phyloP scores from a whole-genome alignment of 1,284 basidiomycete genomes.

The Naganishia cerealis region DNA sequence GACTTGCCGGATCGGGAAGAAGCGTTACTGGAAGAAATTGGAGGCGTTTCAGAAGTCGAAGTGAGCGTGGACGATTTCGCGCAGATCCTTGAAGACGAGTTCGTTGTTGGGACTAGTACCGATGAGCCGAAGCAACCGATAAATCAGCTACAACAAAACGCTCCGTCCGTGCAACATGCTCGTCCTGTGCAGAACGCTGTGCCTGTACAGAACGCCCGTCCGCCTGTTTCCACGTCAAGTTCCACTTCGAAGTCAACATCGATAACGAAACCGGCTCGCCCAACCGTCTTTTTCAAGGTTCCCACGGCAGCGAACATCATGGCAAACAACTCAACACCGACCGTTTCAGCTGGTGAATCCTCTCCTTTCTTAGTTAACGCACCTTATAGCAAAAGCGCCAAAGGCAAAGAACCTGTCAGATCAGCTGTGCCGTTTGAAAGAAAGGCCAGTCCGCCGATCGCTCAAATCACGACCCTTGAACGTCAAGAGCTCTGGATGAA shows the following conservation, averaged over 20 bases:
- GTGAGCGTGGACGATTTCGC: background rate
- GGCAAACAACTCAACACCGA: background rate
- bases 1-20: background rate
- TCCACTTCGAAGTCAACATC: background rate
- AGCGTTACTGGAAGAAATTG: background rate
- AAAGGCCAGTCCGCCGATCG: constrained; percentile 14
- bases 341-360: background rate
- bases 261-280: background rate
- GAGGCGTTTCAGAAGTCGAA: background rate
- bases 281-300: constrained; percentile 4
- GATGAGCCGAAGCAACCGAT: background rate
- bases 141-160: background rate
- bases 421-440: constrained; percentile 10
- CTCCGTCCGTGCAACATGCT: background rate
- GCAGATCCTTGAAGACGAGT: background rate
- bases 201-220: no score
- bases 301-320: background rate
- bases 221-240: background rate
- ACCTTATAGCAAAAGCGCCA: background rate
- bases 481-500: constrained; percentile 24
- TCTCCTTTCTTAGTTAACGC: background rate
- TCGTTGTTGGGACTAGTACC: background rate
- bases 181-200: no score
- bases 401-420: constrained; percentile 21
- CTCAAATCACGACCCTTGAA: background rate